phyloP scores from a whole-genome alignment of 352 stramenopile genomes.

The Phytopythium ostracodes region DNA sequence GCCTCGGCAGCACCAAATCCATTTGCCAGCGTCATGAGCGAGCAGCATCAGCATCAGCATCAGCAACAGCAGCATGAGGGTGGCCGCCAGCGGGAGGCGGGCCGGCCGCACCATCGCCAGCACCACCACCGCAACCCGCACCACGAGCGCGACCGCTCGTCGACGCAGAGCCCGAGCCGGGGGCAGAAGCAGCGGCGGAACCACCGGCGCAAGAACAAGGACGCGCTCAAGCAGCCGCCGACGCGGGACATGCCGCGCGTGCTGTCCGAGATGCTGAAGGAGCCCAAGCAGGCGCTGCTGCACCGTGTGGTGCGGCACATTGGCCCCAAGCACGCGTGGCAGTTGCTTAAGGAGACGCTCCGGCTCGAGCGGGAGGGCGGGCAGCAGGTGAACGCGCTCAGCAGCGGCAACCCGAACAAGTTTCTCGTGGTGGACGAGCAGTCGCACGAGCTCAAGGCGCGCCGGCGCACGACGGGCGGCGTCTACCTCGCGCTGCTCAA shows the following conservation, averaged over 20 bases:
- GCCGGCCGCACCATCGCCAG: neutral
- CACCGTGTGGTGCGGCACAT: slow-evolving; percentile 68
- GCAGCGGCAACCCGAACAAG: slow-evolving; percentile 38
- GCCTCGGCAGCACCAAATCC: neutral
- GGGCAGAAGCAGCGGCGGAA: slow-evolving; percentile 6
- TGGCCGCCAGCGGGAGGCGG: neutral
- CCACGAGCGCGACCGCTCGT: neutral
- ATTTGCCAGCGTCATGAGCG: neutral
- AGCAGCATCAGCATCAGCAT: neutral
- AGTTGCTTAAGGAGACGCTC: slow-evolving; percentile 61
- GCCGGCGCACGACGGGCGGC: slow-evolving; percentile 64
- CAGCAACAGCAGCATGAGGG: neutral
- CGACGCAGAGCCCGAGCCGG: slow-evolving; percentile 14
- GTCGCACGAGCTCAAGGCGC: slow-evolving; percentile 37
- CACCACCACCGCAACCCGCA: neutral
- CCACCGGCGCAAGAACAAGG: slow-evolving; percentile 19
- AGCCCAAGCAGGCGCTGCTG: slow-evolving; percentile 66
- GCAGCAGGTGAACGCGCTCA: slow-evolving; percentile 42
- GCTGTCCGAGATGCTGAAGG: slow-evolving; percentile 47
- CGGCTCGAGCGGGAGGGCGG: slow-evolving; percentile 61
- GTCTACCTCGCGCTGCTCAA: slow-evolving; percentile 69
- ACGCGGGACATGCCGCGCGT: slow-evolving; percentile 51
- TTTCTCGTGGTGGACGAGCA: slow-evolving; percentile 41
- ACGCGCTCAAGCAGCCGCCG: slow-evolving; percentile 40
- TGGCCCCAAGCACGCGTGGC: slow-evolving; percentile 56